Conservation (phyloP, 768 basidiomycete species). For the Mycena rosella region DNA sequence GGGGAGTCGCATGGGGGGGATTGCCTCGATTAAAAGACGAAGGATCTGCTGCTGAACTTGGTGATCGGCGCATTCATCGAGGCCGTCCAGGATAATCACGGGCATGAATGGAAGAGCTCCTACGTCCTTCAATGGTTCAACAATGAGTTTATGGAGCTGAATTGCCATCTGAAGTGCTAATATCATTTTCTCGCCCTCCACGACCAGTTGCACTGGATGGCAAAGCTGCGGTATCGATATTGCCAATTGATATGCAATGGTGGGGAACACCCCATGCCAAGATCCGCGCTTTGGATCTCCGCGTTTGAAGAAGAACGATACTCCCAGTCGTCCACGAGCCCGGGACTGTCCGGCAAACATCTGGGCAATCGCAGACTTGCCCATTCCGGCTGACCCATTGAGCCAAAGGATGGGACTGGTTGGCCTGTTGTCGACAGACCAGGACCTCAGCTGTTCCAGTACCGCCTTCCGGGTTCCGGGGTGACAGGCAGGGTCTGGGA, state of each 20-base stretch:
- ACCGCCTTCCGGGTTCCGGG: slow-evolving; percentile 1
- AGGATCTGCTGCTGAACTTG: no score
- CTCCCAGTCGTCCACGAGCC: background rate
- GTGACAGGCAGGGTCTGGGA: slow-evolving; percentile 1
- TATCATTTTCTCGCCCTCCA: slow-evolving; percentile 31
- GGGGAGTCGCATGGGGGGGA: background rate
- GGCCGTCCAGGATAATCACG: no score
- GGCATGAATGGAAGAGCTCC: no score
- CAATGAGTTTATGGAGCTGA: no score
- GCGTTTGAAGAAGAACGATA: background rate
- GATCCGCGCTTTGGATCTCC: background rate
- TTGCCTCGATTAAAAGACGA: no score
- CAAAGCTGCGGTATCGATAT: slow-evolving; percentile 10
- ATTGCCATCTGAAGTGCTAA: slow-evolving; percentile 6
- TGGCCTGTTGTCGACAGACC: background rate
- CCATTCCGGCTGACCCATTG: background rate
- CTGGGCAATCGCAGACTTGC: background rate
- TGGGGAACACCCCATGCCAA: background rate
- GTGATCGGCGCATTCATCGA: no score
- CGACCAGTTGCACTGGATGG: slow-evolving; percentile 8
- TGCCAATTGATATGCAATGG: background rate
- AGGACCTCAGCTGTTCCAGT: background rate
- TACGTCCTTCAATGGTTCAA: no score
- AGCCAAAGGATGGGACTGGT: background rate
- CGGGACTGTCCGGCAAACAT: background rate